Conservation (phyloP, 2,329 filamentous ascomycete genomes). For the Zasmidium cellare region DNA sequence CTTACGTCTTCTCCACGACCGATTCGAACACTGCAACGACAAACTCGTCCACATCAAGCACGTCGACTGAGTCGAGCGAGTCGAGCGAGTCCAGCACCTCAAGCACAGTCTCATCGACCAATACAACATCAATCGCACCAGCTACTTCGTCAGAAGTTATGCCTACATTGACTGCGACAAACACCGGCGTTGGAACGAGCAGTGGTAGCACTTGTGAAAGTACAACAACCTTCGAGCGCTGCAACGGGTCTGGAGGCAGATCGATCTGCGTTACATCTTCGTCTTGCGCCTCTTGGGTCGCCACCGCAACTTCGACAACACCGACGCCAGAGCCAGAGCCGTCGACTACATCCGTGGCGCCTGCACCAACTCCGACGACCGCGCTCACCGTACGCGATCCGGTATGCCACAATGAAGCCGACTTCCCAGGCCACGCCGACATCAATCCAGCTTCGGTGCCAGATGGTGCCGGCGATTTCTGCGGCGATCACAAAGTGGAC, state of each 20-base stretch:
- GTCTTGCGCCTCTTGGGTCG: slow-evolving; percentile 1
- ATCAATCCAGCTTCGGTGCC: not conserved
- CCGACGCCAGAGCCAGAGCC: not conserved
- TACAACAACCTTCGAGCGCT: not conserved
- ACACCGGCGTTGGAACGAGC: not conserved
- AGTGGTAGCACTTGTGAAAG: slow-evolving; percentile 1
- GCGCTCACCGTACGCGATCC: too few relatives aligned
- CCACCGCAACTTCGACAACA: not conserved
- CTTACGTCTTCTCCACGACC: slow-evolving; percentile 1
- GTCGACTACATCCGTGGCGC: too few relatives aligned
- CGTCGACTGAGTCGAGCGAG: not conserved
- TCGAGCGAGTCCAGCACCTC: not conserved
- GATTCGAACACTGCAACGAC: not conserved
- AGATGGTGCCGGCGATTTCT: not conserved
- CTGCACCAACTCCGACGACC: not conserved
- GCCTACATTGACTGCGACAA: slow-evolving; percentile 2
- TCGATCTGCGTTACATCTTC: not conserved
- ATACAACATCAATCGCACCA: not conserved
- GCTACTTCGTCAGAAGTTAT: not conserved
- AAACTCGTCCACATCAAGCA: not conserved
- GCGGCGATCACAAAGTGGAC: slow-evolving; percentile 3
- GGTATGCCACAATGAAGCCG: slow-evolving; percentile 4
- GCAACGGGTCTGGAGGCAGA: slow-evolving; percentile 1
- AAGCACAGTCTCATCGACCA: not conserved
- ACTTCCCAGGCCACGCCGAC: slow-evolving; percentile 10